These are phyloP conservation scores for Gossypium longicalyx DNA, from an alignment of 345 rosid species.

Conservation along the genomic window DNA sequence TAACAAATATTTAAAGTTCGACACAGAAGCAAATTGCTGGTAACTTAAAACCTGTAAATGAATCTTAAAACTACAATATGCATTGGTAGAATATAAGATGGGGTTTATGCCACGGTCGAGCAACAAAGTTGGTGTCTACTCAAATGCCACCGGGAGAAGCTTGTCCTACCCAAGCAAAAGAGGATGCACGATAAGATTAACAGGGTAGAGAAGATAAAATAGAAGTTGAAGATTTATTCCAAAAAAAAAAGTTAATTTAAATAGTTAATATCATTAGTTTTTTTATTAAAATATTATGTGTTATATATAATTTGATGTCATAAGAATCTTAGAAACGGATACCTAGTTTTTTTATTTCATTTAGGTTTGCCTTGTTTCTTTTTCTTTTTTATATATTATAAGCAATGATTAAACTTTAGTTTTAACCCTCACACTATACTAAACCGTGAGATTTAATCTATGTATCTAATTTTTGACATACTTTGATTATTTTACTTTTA, in stretches of 20 bases:
- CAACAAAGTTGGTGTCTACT: conserved; percentile 46
- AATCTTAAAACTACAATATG: not conserved
- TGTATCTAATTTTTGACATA: no score
- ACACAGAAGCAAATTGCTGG: not conserved
- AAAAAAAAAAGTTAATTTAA: not conserved
- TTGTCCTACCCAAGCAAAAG: conserved; percentile 58
- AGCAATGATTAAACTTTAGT: no score
- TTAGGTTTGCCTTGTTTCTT: no score
- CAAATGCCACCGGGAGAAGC: conserved; percentile 79
- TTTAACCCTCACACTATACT: no score
- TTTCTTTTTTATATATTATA: no score
- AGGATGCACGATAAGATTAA: conserved; percentile 13
- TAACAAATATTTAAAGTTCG: conserved; percentile 9
- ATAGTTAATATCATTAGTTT: no score
- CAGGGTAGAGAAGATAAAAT: conserved; percentile 8
- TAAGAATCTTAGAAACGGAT: no score
- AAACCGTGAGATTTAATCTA: no score
- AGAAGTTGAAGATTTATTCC: conserved; percentile 9
- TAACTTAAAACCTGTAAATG: not conserved
- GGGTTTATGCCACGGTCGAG: not conserved
- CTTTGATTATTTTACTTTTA: no score
- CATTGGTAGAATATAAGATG: not conserved
- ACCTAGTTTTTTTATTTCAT: no score
- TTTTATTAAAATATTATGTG: no score
- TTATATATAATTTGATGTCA: no score